Conservation (phyloP, 148 eudicot species). For the Spergularia marina region DNA sequence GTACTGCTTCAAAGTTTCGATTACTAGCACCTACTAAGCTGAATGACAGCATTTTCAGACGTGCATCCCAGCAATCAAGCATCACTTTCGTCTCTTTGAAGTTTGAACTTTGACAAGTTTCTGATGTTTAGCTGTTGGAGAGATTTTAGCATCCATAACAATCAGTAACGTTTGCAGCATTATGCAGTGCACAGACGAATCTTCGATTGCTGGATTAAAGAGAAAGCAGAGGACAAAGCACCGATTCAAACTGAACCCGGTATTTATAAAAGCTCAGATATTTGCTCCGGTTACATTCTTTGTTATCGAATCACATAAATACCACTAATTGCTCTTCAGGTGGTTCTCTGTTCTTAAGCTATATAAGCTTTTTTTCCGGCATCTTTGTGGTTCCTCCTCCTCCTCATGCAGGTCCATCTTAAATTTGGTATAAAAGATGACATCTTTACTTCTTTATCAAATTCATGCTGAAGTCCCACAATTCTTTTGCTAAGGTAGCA, state of each 20-base stretch:
- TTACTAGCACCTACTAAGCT: no score
- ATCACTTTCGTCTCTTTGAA: no score
- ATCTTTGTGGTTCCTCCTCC: not conserved
- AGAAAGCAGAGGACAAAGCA: not conserved
- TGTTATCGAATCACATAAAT: not conserved
- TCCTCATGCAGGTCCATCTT: not conserved
- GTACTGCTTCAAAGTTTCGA: no score
- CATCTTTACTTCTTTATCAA: conserved; percentile 20
- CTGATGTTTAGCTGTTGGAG: no score
- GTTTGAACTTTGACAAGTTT: no score
- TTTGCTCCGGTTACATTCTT: not conserved
- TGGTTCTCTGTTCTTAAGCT: not conserved
- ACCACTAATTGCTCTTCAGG: not conserved
- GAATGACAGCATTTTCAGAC: no score
- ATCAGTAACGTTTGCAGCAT: not conserved
- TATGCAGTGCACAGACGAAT: no score
- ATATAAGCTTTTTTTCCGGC: not conserved
- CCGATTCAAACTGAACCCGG: not conserved
- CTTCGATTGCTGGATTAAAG: not conserved
- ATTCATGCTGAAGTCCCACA: conserved; percentile 43
- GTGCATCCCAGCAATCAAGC: no score
- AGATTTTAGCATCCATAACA: not conserved
- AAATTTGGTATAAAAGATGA: not conserved
- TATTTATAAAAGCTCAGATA: not conserved
- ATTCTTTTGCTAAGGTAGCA: conserved; percentile 30